Conservation (phyloP, 495 filamentous ascomycete genomes). For the Tuber umbilicatum region DNA sequence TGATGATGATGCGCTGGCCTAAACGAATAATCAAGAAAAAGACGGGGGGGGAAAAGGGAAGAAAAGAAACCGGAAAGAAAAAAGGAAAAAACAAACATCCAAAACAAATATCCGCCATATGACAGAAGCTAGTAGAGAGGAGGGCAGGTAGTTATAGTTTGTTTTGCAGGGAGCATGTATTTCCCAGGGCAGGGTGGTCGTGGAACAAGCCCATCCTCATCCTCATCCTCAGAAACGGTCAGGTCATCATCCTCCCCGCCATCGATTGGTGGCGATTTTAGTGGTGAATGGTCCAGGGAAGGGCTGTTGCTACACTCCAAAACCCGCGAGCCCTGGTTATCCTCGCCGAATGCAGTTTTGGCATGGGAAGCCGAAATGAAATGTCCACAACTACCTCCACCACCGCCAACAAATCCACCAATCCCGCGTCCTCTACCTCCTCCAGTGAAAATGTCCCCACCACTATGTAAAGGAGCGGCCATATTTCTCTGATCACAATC, state of each 20-base stretch:
- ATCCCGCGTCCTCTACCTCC: background rate
- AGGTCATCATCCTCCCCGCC: background rate
- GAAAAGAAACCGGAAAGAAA: background rate
- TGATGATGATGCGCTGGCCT: background rate
- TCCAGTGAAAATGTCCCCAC: background rate
- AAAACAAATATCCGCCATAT: background rate
- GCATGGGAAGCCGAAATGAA: background rate
- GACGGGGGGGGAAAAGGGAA: background rate
- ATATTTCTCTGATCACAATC: constrained; percentile 33
- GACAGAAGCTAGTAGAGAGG: background rate
- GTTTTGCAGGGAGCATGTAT: background rate
- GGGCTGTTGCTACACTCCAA: background rate
- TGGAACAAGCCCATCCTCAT: background rate
- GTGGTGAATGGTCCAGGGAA: background rate
- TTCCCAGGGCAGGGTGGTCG: background rate
- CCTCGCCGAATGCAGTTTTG: background rate
- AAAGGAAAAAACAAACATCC: background rate
- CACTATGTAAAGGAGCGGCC: constrained; percentile 18
- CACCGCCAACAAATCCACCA: background rate
- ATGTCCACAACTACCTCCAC: background rate
- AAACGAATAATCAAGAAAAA: background rate
- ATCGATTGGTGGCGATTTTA: background rate
- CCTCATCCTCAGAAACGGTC: background rate
- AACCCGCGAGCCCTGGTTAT: background rate
- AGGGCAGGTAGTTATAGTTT: background rate